Conservation (phyloP, 2,329 filamentous ascomycete species). For the Colletotrichum sp. region DNA sequence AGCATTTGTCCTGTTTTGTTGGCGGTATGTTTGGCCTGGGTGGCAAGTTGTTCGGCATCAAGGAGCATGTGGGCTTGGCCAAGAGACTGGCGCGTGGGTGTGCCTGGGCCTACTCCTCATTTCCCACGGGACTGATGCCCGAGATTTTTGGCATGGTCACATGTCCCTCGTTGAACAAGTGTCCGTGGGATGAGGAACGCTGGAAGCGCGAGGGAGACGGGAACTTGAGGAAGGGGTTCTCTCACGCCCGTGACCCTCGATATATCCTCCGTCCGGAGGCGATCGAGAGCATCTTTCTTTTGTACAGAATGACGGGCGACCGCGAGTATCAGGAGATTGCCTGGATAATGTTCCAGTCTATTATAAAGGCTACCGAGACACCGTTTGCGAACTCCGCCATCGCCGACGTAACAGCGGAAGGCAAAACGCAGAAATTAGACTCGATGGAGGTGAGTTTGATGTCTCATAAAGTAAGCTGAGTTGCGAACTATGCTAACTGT, state of each 20-base stretch:
- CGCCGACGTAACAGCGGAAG: slow-evolving; percentile 52
- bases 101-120: slow-evolving; percentile 53
- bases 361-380: slow-evolving; percentile 51
- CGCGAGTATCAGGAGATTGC: slow-evolving; percentile 53
- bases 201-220: slow-evolving; percentile 27
- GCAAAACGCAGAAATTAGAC: slow-evolving; percentile 46
- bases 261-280: slow-evolving; percentile 59
- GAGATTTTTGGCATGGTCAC: slow-evolving; percentile 50
- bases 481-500: background rate
- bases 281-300: slow-evolving; percentile 58
- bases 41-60: slow-evolving; percentile 45
- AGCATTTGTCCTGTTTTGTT: slow-evolving; percentile 56
- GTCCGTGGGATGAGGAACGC: slow-evolving; percentile 46
- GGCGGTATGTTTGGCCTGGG: slow-evolving; percentile 57
- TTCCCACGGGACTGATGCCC: slow-evolving; percentile 57
- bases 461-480: slow-evolving; percentile 23
- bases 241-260: slow-evolving; percentile 55
- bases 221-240: slow-evolving; percentile 62
- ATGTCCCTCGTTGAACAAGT: slow-evolving; percentile 45
- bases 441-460: slow-evolving; percentile 36
- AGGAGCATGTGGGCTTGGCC: slow-evolving; percentile 47
- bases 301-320: slow-evolving; percentile 58
- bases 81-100: slow-evolving; percentile 55
- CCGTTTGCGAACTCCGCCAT: slow-evolving; percentile 53
- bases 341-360: slow-evolving; percentile 57